Base-by-base conservation (phyloP, 345 rosid species). In the Viola odorata region DNA sequence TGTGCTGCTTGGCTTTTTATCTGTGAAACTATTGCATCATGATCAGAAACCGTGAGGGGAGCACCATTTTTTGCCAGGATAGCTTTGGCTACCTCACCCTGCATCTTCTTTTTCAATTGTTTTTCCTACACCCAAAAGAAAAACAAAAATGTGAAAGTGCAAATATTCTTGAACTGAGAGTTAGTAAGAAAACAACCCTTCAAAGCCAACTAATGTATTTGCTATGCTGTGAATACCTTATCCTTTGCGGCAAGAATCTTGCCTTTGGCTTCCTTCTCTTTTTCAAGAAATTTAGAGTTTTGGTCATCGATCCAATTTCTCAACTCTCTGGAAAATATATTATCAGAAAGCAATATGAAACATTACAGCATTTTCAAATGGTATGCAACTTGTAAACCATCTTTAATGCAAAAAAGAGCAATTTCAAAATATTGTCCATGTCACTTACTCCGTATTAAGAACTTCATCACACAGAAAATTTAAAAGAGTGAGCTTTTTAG, bases 391-490 rank as follows among this genome's bases (percentile, higher is more conserved):
- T 23, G 32, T 23, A 23, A 23, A 23, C 2, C 32, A 23, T 9
- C 36, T 41, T 36, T 17, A 41, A 45, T 37, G 38, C 14, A 3
- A 5, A 48, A 9, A 50, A 37, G 17, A 67, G 15, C 47, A 51
- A 13, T 11, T 52, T 9, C 10, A 6, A 13, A n/a, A 14, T 41
- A 52, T 58, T 39, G 51, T 50, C 7, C 55, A 58, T 23, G 17
- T 68, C 67, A 72, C 91, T 73, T 80, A 88, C 89, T 4, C 37
- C 4, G 85, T 85, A 75, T 81, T 71, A 56, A 85, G 87, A 38
- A 76, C 72, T 66, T 88, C 91, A 69, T 85, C 89, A 13, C 96
- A 88, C 61, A 88, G 51, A 75, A 83, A 76, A 57, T 80, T 85
- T 55, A 88, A 70, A 59, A 88, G 81, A 72, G 64, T 75, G 37